phyloP scores from a whole-genome alignment of 352 stramenopile species.

The Phytophthora niederhauseri region DNA sequence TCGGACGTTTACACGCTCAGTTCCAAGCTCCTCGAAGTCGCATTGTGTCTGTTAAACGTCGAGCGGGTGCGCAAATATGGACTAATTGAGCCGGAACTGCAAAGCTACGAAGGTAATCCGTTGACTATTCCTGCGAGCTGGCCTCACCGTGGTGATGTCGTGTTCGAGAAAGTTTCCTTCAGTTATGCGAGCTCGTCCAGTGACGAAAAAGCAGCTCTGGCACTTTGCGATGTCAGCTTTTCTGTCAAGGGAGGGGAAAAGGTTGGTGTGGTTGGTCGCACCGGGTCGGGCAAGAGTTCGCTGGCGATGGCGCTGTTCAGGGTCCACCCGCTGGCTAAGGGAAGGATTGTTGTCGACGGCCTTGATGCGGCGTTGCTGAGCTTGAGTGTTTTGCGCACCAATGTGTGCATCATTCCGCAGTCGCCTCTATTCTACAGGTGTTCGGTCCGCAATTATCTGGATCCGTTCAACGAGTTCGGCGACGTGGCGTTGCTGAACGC shows the following conservation, averaged over 20 bases:
- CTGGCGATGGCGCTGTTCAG: constrained; percentile 64
- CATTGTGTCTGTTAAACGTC: constrained; percentile 42
- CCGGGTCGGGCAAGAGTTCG: constrained; percentile 63
- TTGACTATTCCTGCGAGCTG: constrained; percentile 29
- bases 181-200: constrained; percentile 21
- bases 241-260: constrained; percentile 53
- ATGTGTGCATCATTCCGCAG: constrained; percentile 79
- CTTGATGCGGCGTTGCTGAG: constrained; percentile 69
- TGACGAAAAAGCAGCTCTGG: constrained; percentile 30
- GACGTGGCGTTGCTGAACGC: constrained; percentile 62
- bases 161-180: constrained; percentile 48
- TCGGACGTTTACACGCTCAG: constrained; percentile 45
- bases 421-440: constrained; percentile 95
- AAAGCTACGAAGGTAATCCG: constrained; percentile 23
- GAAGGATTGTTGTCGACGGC: constrained; percentile 89
- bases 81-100: constrained; percentile 36
- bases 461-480: constrained; percentile 85
- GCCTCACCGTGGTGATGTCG: constrained; percentile 37
- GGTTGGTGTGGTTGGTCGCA: constrained; percentile 66
- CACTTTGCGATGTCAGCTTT: constrained; percentile 58
- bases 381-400: constrained; percentile 48
- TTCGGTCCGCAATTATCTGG: constrained; percentile 92
- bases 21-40: constrained; percentile 34
- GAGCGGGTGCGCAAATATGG: constrained; percentile 53
- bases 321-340: constrained; percentile 43